Conservation (phyloP, 345 rosid species). For the Pelargonium nanum region DNA sequence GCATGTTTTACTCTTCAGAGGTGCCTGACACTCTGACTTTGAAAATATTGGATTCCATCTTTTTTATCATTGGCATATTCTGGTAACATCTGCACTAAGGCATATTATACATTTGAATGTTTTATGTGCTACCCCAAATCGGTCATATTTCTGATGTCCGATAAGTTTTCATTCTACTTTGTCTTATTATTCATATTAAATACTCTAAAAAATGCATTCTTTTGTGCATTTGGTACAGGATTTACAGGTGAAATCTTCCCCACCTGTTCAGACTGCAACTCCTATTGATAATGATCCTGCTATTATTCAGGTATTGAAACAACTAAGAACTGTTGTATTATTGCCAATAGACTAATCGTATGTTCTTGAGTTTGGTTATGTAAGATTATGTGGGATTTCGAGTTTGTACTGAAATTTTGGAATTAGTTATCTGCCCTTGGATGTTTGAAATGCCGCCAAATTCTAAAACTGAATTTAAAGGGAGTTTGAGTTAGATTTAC, state of each 20-base stretch:
- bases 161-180: background rate
- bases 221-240: conserved; percentile 18
- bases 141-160: background rate
- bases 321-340: too few species aligned
- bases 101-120: background rate
- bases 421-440: background rate
- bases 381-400: background rate
- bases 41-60: background rate
- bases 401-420: background rate
- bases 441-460: background rate
- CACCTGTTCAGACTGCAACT: conserved; percentile 17
- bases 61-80: too few species aligned
- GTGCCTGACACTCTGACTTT: too few species aligned
- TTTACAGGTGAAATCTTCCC: conserved; percentile 32
- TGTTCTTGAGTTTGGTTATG: background rate
- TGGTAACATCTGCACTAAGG: background rate
- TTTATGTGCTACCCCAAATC: background rate
- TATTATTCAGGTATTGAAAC: conserved; percentile 26
- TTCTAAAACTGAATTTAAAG: background rate
- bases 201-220: background rate
- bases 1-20: background rate
- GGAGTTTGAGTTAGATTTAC: background rate
- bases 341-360: too few species aligned
- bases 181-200: background rate
- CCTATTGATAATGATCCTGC: conserved; percentile 28